These are phyloP conservation scores for Sporisorium exsertum DNA, from an alignment of 1,284 basidiomycete genomes.

Conservation along the genomic window DNA sequence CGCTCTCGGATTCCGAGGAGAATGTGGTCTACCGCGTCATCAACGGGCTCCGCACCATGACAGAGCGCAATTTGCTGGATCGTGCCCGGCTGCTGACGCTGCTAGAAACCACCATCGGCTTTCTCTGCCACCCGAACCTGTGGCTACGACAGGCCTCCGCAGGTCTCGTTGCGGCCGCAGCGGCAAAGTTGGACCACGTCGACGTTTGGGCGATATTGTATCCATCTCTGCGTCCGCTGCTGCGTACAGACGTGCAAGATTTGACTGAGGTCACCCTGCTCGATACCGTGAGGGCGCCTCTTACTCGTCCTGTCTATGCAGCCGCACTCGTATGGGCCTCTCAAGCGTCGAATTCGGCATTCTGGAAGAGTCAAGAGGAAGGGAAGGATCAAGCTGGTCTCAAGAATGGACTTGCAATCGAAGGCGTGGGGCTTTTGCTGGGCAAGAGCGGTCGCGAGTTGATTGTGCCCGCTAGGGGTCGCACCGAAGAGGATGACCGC, in stretches of 20 bases:
- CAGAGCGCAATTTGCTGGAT: slow-evolving; percentile 85
- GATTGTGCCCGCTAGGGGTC: slow-evolving; percentile 26
- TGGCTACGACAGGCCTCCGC: slow-evolving; percentile 96
- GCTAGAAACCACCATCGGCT: slow-evolving; percentile 85
- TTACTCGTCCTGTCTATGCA: slow-evolving; percentile 79
- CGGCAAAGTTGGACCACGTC: slow-evolving; percentile 75
- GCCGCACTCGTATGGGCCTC: slow-evolving; percentile 89
- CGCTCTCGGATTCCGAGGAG: slow-evolving; percentile 87
- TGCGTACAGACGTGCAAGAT: slow-evolving; percentile 84
- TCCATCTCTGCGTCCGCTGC: slow-evolving; percentile 84
- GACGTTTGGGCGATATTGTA: slow-evolving; percentile 98
- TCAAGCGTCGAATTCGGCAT: slow-evolving; percentile 69
- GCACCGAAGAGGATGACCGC: slow-evolving; percentile 76
- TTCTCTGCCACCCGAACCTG: slow-evolving; percentile 93
- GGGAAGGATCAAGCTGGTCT: slow-evolving; percentile 43
- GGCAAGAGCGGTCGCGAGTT: slow-evolving; percentile 39
- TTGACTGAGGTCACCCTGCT: slow-evolving; percentile 82
- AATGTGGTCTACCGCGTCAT: slow-evolving; percentile 90
- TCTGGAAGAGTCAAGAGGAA: slow-evolving; percentile 55
- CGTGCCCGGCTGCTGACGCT: slow-evolving; percentile 95
- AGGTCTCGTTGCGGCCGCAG: slow-evolving; percentile 84
- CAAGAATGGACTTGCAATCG: slow-evolving; percentile 47
- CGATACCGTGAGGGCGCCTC: slow-evolving; percentile 80
- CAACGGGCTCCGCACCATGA: slow-evolving; percentile 83
- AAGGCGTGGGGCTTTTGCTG: slow-evolving; percentile 56